Evolutionary conservation across 2,329 filamentous ascomycete species (phyloP), one percentile per base, ranked within the genome.

Genomic region (Eurotiales sp.): DNA sequence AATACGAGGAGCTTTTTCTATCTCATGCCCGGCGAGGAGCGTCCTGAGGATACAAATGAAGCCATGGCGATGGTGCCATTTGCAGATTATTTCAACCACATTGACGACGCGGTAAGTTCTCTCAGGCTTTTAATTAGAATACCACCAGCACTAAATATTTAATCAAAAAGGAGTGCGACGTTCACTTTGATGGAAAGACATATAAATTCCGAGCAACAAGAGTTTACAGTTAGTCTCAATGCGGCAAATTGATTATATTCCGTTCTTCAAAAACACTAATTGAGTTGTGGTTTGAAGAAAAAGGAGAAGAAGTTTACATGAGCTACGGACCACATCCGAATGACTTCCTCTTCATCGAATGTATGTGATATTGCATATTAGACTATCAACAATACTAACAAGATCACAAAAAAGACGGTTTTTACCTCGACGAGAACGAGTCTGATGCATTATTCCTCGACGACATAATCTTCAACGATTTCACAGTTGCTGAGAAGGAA

Each of bases 1-100:
- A 82, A 83, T 57, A 83, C 80, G 1, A 71, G 82, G 57, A 79
- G 77, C 22, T 84, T 85, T 60, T 82, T 79, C 61, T 83, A 78
- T 71, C 70, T 78, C 37, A 72, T 66, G 43, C 69, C 69, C 8
- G 74, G 61, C 39, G 64, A 57, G 57, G 61, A 70, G 22, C 52
- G 61, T 3, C 67, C 67, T 1, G 64, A 68, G 45, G 65, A 72
- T 52, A 62, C 62, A 1, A 73, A 75, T 56, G 72, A 76, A 59
- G 68, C 72, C 8, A 72, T 76, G 65, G 73, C 71, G 6, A 51
- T 76, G 53, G 61, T 74, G 52, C 73, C 73, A 2, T 74, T 74
- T 60, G 70, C 72, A 3, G 73, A 76, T 61, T 74, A 73, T 53
- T 75, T 76, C 54, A 75, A 76, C 57, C 73, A 76, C 61, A 63